Percentiles rank a stretch among this genome's conserved stretches.
Conservation (phyloP, 129 eudicot species). For the Erigeron canadensis region DNA sequence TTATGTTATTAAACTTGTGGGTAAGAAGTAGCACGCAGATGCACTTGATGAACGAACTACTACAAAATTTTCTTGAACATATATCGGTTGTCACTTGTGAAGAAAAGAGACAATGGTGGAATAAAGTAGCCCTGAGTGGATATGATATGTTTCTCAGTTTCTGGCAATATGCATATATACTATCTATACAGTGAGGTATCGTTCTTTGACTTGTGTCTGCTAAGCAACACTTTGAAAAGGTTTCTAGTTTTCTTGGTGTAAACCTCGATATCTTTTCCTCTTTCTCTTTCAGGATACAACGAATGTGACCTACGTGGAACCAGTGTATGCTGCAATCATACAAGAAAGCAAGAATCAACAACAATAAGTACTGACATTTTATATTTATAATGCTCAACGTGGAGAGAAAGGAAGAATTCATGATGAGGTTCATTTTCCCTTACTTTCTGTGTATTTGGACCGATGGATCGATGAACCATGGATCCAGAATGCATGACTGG, state of each 20-base stretch:
- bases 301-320: conserved; percentile 49
- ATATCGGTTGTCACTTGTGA: no score
- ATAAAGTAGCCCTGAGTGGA: no score
- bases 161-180: neutral
- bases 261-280: conserved; percentile 48
- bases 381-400: neutral
- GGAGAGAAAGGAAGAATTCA: neutral
- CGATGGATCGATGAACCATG: conserved; percentile 20
- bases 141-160: no score
- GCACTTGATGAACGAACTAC: no score
- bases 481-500: conserved; percentile 15
- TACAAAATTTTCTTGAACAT: no score
- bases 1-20: no score
- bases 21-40: no score
- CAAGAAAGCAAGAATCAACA: neutral
- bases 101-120: no score
- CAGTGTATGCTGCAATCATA: conserved; percentile 35
- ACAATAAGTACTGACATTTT: neutral
- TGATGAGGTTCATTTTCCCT: conserved; percentile 18
- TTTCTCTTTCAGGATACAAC: conserved; percentile 42
- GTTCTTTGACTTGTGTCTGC: conserved; percentile 52
- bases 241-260: conserved; percentile 63
- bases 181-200: conserved; percentile 30
- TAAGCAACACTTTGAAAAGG: conserved; percentile 62
- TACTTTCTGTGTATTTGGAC: conserved; percentile 50